These are phyloP conservation scores for Polygonum maritimum DNA, from an alignment of 148 eudicot species.

Conservation along the genomic window DNA sequence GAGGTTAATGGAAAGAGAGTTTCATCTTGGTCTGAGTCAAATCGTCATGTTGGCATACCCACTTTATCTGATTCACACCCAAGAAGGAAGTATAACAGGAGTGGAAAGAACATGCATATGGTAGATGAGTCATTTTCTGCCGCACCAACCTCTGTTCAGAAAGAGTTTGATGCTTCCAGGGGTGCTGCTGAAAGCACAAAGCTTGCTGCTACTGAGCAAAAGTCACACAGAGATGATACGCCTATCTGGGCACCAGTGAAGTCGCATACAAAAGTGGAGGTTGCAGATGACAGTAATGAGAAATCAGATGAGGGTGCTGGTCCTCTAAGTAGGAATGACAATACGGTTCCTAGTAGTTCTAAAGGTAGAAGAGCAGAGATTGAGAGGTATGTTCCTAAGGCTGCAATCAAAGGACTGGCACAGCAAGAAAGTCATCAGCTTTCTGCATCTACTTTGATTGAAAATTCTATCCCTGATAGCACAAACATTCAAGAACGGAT, in stretches of 20 bases:
- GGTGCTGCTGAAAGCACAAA: conserved; percentile 21
- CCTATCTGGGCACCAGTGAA: conserved; percentile 91
- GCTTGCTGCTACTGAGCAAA: conserved; percentile 27
- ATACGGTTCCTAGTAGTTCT: conserved; percentile 21
- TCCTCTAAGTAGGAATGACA: conserved; percentile 27
- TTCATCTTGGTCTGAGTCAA: conserved; percentile 13
- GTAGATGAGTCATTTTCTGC: conserved; percentile 18
- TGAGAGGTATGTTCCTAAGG: conserved; percentile 92
- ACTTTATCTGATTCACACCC: conserved; percentile 31
- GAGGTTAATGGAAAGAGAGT: conserved; percentile 22
- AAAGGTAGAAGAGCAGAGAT: conserved; percentile 94
- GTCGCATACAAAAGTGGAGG: conserved; percentile 44
- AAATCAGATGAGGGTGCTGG: conserved; percentile 25
- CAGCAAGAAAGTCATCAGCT: conserved; percentile 52
- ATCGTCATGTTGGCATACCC: conserved; percentile 17
- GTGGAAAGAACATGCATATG: conserved; percentile 58
- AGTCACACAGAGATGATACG: conserved; percentile 40
- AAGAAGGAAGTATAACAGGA: conserved; percentile 40
- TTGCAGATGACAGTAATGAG: conserved; percentile 23
- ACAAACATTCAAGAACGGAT: conserved; percentile 19
- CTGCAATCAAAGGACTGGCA: conserved; percentile 76
- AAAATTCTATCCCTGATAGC: conserved; percentile 25
- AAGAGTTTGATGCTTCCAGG: conserved; percentile 29
- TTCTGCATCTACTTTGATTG: neutral
- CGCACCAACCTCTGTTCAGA: conserved; percentile 16